phyloP scores from a whole-genome alignment of 73 alveolate species.

The Tetrahymena thermophila region DNA sequence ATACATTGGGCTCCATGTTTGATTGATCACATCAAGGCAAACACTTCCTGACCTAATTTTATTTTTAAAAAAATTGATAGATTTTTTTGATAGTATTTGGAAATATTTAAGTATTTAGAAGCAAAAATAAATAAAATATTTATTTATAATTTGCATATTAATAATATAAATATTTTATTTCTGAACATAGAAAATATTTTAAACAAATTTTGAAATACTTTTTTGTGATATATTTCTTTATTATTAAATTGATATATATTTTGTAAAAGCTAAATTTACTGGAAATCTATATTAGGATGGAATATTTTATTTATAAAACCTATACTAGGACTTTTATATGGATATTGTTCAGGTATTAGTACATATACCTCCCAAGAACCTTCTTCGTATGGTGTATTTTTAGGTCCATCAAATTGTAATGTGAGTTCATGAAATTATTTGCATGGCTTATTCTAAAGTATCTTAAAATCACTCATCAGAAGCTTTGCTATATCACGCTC shows the following conservation, averaged over 20 bases:
- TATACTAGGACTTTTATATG: conserved; percentile 88
- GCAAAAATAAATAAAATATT: too few species aligned
- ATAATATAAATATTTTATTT: too few species aligned
- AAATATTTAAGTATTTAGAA: neutral
- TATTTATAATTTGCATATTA: too few species aligned
- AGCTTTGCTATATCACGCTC: conserved; percentile 88
- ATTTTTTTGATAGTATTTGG: neutral
- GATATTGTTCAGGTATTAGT: conserved; percentile 85
- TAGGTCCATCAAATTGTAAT: conserved; percentile 68
- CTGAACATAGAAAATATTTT: too few species aligned
- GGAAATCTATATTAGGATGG: conserved; percentile 94
- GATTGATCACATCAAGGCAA: conserved; percentile 89
- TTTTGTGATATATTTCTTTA: neutral
- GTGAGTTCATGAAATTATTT: neutral
- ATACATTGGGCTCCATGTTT: conserved; percentile 95
- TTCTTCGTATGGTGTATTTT: conserved; percentile 86
- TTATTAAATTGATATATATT: neutral
- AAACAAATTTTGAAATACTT: too few species aligned
- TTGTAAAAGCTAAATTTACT: conserved; percentile 9
- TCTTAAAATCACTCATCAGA: conserved; percentile 73
- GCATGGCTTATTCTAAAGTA: neutral
- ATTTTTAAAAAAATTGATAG: neutral
- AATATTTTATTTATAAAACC: conserved; percentile 84
- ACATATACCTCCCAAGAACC: conserved; percentile 85
- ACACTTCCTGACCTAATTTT: conserved; percentile 80